Conservation (phyloP, 306 rosid genomes). For the Hylodesmum podocarpum region DNA sequence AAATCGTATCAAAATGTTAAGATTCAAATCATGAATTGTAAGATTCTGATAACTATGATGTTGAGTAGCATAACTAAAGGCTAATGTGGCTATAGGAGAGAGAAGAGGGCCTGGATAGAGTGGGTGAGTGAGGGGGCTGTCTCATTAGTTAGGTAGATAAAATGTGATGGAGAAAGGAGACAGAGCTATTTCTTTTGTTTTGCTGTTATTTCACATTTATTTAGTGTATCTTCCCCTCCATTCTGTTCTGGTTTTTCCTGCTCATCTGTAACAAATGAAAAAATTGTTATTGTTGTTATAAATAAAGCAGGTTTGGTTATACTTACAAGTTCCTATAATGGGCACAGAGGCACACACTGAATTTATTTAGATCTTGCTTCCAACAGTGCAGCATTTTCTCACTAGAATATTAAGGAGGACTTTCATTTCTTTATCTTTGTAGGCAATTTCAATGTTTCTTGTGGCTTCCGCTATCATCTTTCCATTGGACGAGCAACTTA, state of each 20-base stretch:
- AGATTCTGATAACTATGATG: too few relatives aligned
- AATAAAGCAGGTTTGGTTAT: background rate
- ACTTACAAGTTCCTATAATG: background rate
- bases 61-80: background rate
- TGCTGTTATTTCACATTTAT: background rate
- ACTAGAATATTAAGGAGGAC: background rate
- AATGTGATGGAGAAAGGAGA: background rate
- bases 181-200: background rate
- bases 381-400: conserved; percentile 7
- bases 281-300: background rate
- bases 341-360: background rate
- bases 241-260: background rate
- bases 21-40: too few relatives aligned
- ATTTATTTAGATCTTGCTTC: conserved; percentile 2
- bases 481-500: conserved; percentile 60
- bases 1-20: too few relatives aligned
- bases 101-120: background rate
- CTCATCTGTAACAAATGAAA: background rate
- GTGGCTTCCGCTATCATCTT: conserved; percentile 55
- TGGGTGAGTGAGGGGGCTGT: background rate
- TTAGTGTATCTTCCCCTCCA: background rate
- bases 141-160: background rate
- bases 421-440: conserved; percentile 25
- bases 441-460: conserved; percentile 83
- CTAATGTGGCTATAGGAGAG: background rate